Evolutionary conservation across 306 rosid genomes (phyloP).

Genomic region (Nissolia schottii): DNA sequence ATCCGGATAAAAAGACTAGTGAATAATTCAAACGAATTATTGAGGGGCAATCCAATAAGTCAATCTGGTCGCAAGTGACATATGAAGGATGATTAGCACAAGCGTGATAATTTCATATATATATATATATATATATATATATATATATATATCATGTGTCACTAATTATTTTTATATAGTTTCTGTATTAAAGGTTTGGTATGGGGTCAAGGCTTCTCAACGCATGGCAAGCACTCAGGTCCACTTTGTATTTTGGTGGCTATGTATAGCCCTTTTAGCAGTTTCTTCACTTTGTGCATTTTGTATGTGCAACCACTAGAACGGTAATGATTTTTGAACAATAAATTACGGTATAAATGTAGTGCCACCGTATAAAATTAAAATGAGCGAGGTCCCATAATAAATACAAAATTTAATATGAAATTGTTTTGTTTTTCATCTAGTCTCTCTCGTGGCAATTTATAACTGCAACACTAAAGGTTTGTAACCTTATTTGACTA

Average conservation of each 20-base stretch:
- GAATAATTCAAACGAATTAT: slow-evolving; percentile 14
- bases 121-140: too few species aligned
- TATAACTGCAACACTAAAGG: too few species aligned
- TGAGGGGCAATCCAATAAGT: background rate
- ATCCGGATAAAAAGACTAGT: slow-evolving; percentile 2
- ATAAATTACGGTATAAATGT: too few species aligned
- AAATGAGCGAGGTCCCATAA: too few species aligned
- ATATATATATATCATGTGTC: background rate
- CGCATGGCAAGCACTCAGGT: slow-evolving; percentile 16
- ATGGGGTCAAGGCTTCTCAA: background rate
- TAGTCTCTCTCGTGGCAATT: too few species aligned
- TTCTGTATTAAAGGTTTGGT: background rate
- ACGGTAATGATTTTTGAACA: too few species aligned
- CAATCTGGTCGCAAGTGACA: slow-evolving; percentile 9
- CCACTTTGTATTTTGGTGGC: slow-evolving; percentile 26
- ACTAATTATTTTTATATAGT: background rate
- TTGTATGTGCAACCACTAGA: slow-evolving; percentile 29
- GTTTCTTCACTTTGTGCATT: slow-evolving; percentile 33
- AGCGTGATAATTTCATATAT: background rate
- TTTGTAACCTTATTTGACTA: too few species aligned
- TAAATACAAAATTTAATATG: too few species aligned
- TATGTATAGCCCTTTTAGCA: background rate
- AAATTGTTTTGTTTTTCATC: too few species aligned
- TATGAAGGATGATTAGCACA: slow-evolving; percentile 26
- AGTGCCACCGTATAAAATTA: too few species aligned